Evolutionary conservation across 2,329 filamentous ascomycete genomes (phyloP), one percentile per base, ranked within the genome.

Genomic region (Calonectria henricotiae): DNA sequence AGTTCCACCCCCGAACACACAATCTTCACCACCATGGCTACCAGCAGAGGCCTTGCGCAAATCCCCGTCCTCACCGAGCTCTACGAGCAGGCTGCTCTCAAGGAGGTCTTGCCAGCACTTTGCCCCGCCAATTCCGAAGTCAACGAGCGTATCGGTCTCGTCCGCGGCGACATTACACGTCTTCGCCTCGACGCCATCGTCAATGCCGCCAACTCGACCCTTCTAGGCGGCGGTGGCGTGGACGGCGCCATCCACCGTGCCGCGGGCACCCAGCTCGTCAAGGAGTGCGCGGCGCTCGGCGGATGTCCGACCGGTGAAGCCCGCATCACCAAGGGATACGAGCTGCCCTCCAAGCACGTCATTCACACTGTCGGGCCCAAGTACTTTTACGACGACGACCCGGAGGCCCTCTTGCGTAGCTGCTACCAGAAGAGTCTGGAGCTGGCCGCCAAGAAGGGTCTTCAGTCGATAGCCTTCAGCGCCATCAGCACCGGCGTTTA

Each of bases 291-390:
- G n/a, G 87, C 81, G 0, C 86, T 98, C 2, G 80, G 86, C 58
- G 93, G 94, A 62, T 98, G 95, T 81, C 81, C 75, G 1, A 96
- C 94, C 0, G 96, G 96, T 62, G 86, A 89, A 30, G 93, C 95
- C 30, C 96, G 96, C 80, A 94, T 98, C 78, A 98, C 96, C 0
- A 81, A 84, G 41, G 96, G 91, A 9, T 95, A 96, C 82, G 78
- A 89, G 0, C 85, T 98, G 27, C 95, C 95, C 0, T 92, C 91
- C 77, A 87, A 89, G 68, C 91, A 93, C 73, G 89, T 98, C 75
- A 97, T 98, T 66, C 96, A 98, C 81, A 90, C 96, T 20, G 96
- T 98, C 4, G 96, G 96, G 0, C 96, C 96, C 0, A 83, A 97
- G 35, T 98, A 95, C 82, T 75, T 84, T 63, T 75, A 76, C 0